phyloP scores from a whole-genome alignment of 148 eudicot species.

The Camellia sinensis region DNA sequence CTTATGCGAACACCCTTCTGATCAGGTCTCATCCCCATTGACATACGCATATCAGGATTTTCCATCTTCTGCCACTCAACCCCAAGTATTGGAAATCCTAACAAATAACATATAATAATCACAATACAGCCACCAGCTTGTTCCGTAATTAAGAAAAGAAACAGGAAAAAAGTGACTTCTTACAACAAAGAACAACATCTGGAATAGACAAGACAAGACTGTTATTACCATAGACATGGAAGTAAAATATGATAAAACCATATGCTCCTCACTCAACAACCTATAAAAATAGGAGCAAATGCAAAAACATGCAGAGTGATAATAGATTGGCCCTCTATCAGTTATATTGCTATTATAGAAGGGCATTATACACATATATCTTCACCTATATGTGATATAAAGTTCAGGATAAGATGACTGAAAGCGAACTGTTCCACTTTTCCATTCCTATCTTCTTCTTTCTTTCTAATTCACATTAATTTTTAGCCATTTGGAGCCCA shows the following conservation, averaged over 20 bases:
- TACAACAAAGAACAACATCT: not conserved
- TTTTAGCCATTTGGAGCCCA: not conserved
- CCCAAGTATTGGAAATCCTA: slow-evolving; percentile 87
- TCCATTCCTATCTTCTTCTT: not conserved
- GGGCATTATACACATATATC: not conserved
- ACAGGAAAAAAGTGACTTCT: too few relatives aligned
- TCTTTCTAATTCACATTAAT: not conserved
- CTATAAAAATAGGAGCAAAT: not conserved
- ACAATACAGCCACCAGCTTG: not conserved
- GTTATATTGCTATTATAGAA: not conserved
- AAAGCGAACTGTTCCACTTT: not conserved
- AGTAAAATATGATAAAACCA: not conserved
- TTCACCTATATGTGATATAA: not conserved
- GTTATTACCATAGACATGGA: not conserved
- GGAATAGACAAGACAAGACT: not conserved
- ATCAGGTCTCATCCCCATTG: slow-evolving; percentile 76
- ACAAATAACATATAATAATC: slow-evolving; percentile 10
- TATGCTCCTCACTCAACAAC: not conserved
- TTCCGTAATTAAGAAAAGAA: too few relatives aligned
- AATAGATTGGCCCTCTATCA: not conserved
- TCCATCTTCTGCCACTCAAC: slow-evolving; percentile 98
- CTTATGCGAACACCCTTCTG: slow-evolving; percentile 91
- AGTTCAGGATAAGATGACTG: not conserved
- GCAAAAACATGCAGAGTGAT: not conserved
- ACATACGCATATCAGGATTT: slow-evolving; percentile 71